A percentile compares a stretch with the other conserved stretches of the same genome.
Evolutionary conservation across 441 rosid genomes (phyloP).

Genomic region (Populus hybrid): DNA sequence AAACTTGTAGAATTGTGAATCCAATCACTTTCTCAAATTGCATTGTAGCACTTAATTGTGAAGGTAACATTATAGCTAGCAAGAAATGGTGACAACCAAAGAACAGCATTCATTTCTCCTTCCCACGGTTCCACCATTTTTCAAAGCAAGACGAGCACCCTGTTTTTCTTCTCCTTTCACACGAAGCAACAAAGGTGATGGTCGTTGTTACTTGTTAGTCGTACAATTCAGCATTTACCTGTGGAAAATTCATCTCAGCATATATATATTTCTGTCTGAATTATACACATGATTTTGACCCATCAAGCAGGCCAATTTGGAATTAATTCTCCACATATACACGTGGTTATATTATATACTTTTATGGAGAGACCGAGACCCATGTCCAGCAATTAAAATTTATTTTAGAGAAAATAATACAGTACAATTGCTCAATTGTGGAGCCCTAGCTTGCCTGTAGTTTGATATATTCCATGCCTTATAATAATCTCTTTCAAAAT

Average conservation of each 20-base stretch:
- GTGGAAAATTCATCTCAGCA: not conserved
- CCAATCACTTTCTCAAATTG: too few species aligned
- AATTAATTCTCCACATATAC: not conserved
- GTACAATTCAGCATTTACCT: not conserved
- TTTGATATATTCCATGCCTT: too few species aligned
- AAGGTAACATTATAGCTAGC: too few species aligned
- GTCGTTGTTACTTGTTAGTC: not conserved
- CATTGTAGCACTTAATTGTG: too few species aligned
- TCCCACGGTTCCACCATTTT: not conserved
- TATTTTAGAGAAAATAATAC: too few species aligned
- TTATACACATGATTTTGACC: not conserved
- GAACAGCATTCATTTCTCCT: not conserved
- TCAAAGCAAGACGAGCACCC: not conserved
- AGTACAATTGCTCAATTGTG: too few species aligned
- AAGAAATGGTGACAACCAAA: too few species aligned
- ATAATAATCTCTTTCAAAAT: too few species aligned
- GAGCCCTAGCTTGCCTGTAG: too few species aligned
- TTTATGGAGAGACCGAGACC: not conserved
- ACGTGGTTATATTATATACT: not conserved
- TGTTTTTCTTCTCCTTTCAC: not conserved
- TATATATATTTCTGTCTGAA: too few species aligned
- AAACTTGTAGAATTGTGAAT: too few species aligned
- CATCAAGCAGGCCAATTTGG: not conserved
- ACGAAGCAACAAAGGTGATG: not conserved
- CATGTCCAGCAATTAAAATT: not conserved